Evolutionary conservation across 805 yeast genomes (phyloP).

Genomic region (Kazachstania viticola): DNA sequence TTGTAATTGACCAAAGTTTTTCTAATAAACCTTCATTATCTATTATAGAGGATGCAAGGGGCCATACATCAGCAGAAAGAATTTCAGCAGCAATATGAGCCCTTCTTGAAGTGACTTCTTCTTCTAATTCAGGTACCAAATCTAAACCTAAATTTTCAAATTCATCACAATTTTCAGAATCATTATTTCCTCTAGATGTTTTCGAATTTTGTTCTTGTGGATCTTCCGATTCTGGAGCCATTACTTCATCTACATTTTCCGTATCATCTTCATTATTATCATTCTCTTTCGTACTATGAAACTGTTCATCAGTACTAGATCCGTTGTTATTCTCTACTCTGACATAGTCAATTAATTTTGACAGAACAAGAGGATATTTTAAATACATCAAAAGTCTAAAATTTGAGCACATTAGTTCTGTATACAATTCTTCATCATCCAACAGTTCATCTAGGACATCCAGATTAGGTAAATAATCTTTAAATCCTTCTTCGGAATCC

Average conservation of each 20-base stretch:
- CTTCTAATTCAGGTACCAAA: constrained; percentile 26
- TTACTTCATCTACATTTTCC: constrained; percentile 7
- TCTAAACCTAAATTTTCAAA: constrained; percentile 10
- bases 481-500: constrained; percentile 25
- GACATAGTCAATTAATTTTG: constrained; percentile 56
- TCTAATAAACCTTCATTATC: constrained; percentile 54
- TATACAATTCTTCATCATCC: constrained; percentile 64
- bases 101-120: constrained; percentile 30
- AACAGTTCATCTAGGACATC: constrained; percentile 44
- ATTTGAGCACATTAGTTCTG: constrained; percentile 62
- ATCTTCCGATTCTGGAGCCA: constrained; percentile 5
- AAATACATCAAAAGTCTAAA: constrained; percentile 67
- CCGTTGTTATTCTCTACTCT: constrained; percentile 26
- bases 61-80: constrained; percentile 87
- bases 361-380: constrained; percentile 65
- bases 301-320: background rate
- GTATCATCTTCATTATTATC: constrained; percentile 2
- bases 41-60: constrained; percentile 81
- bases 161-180: constrained; percentile 4
- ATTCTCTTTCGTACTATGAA: constrained; percentile 2
- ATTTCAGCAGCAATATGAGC: constrained; percentile 81
- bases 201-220: constrained; percentile 10
- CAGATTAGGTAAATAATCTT: constrained; percentile 32
- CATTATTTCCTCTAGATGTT: constrained; percentile 23
- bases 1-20: constrained; percentile 71